These are phyloP conservation scores for Hypomyces rosellus DNA, from an alignment of 2,329 filamentous ascomycete species.

Conservation along the genomic window DNA sequence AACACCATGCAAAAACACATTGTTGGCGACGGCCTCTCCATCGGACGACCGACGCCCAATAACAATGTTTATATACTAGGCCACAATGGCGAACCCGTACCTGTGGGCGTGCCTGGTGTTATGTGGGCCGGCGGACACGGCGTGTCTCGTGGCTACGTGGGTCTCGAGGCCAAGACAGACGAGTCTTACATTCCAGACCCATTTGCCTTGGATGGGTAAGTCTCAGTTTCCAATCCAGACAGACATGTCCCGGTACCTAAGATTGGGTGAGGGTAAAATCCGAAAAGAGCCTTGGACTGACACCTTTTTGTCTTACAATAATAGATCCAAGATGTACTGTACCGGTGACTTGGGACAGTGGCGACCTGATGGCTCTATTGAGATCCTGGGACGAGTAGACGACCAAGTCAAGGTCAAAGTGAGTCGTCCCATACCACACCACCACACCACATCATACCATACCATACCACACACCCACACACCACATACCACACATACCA, in stretches of 20 bases:
- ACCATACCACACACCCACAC: too few species aligned
- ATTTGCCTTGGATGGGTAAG: slow-evolving; percentile 47
- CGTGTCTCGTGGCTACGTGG: slow-evolving; percentile 50
- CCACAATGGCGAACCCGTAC: slow-evolving; percentile 36
- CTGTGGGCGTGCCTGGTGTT: slow-evolving; percentile 41
- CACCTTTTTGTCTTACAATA: slow-evolving; percentile 5
- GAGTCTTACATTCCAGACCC: slow-evolving; percentile 43
- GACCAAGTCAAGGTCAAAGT: slow-evolving; percentile 57
- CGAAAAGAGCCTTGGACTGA: slow-evolving; percentile 1
- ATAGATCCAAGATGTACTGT: slow-evolving; percentile 45
- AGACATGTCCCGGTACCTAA: too few species aligned
- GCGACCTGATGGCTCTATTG: slow-evolving; percentile 45
- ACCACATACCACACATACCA: background rate
- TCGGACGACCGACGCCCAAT: slow-evolving; percentile 51
- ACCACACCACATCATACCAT: too few species aligned
- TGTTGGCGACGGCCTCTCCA: slow-evolving; percentile 41
- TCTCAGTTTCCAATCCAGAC: background rate
- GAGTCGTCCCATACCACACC: slow-evolving; percentile 5
- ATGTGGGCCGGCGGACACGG: slow-evolving; percentile 54
- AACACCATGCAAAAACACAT: slow-evolving; percentile 50
- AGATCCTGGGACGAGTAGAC: slow-evolving; percentile 51
- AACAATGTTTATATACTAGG: slow-evolving; percentile 51
- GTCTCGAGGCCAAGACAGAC: slow-evolving; percentile 44
- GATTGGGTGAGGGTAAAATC: background rate
- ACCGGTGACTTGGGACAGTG: slow-evolving; percentile 54